A percentile compares a stretch with the other conserved stretches of the same genome.
Evolutionary conservation across 768 basidiomycete species (phyloP).

Genomic region (Boletus bicolor): DNA sequence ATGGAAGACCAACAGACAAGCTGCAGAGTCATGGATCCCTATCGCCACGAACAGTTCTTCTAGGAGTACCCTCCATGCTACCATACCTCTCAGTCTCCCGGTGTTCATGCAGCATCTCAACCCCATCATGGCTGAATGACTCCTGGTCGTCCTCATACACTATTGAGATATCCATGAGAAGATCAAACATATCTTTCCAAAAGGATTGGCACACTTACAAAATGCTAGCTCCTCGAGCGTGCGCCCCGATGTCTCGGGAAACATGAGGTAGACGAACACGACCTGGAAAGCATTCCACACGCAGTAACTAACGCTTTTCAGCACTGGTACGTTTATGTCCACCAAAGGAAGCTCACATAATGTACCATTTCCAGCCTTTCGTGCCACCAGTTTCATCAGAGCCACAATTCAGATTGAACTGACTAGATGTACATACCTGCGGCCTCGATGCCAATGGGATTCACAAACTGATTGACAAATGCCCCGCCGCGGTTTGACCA

Average conservation of each 20-base stretch:
- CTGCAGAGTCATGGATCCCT: neutral
- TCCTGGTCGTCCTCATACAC: slow-evolving; percentile 5
- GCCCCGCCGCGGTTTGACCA: slow-evolving; percentile 44
- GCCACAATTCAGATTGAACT: neutral
- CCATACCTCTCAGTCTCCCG: neutral
- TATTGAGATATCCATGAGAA: neutral
- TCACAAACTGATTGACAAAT: slow-evolving; percentile 13
- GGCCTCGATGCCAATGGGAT: slow-evolving; percentile 16
- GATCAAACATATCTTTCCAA: neutral
- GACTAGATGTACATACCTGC: slow-evolving; percentile 1
- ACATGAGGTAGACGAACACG: slow-evolving; percentile 15
- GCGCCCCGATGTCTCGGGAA: slow-evolving; percentile 20
- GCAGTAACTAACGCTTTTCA: slow-evolving; percentile 13
- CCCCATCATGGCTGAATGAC: neutral
- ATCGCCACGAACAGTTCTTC: neutral
- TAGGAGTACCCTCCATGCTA: neutral
- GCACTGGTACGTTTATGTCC: neutral
- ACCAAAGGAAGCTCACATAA: slow-evolving; percentile 4
- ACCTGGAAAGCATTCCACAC: slow-evolving; percentile 14
- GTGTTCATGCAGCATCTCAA: neutral
- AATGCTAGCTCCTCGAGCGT: slow-evolving; percentile 21
- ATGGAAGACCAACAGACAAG: no score
- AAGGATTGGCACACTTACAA: slow-evolving; percentile 1
- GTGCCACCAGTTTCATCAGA: neutral
- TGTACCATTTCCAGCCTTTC: slow-evolving; percentile 16